Conservation (phyloP, 495 filamentous ascomycete species). For the Geoglossum glabrum region DNA sequence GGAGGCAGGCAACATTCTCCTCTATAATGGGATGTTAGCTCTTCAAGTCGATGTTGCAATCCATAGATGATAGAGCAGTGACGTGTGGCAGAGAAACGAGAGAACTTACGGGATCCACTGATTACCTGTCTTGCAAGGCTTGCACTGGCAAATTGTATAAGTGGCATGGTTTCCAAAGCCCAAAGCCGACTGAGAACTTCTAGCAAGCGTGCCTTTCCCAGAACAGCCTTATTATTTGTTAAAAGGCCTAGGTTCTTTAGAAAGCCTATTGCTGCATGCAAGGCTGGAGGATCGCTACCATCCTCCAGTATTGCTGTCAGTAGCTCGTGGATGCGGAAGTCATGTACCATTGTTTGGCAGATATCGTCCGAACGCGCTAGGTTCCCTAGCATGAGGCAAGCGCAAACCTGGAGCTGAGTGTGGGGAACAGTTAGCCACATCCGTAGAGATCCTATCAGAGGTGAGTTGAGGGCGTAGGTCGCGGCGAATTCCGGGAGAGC, state of each 20-base stretch:
- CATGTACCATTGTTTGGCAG: conserved; percentile 34
- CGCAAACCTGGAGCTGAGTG: conserved; percentile 45
- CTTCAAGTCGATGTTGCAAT: background rate
- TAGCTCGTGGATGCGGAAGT: conserved; percentile 30
- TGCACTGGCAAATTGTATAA: conserved; percentile 49
- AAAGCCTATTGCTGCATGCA: conserved; percentile 51
- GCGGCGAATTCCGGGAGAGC: conserved; percentile 32
- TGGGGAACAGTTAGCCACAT: conserved; percentile 30
- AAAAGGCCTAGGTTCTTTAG: conserved; percentile 64
- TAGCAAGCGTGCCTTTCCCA: conserved; percentile 34
- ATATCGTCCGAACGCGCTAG: conserved; percentile 49
- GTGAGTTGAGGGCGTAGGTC: conserved; percentile 26
- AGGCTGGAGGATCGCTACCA: conserved; percentile 27
- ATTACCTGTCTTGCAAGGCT: conserved; percentile 47
- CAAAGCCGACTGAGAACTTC: conserved; percentile 38
- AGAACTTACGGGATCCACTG: conserved; percentile 26
- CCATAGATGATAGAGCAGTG: too few species aligned
- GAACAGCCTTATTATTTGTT: conserved; percentile 32
- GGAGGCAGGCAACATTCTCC: conserved; percentile 32
- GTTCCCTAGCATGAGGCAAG: conserved; percentile 60
- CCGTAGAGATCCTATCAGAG: conserved; percentile 31
- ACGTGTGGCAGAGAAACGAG: background rate
- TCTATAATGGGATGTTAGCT: background rate
- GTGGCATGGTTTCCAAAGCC: conserved; percentile 37
- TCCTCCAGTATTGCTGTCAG: conserved; percentile 32